Base-by-base conservation (phyloP, 208 protist species). In the Leishmania mexicana region DNA sequence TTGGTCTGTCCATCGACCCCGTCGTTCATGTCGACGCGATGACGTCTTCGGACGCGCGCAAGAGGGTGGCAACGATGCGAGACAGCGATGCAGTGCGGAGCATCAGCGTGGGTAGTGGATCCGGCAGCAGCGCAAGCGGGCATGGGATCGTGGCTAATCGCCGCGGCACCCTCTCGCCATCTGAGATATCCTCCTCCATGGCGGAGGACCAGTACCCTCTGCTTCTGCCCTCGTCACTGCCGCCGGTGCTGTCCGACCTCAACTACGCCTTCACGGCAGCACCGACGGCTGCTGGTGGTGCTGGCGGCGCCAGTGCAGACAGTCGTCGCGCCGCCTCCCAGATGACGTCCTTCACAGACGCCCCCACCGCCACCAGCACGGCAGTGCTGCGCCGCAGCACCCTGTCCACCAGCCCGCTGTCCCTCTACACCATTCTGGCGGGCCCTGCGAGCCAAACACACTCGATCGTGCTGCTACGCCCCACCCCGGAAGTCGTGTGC, bases 211-310 rank as follows among this genome's bases (percentile, higher is more conserved):
- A 81, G 7, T 93, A 83, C 65, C 89, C 92, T 2, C 47, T 90
- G 53, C 88, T 95, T 19, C 81, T 88, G 19, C 88, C 92, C 51
- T 84, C 87, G 17, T 70, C 83, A 13, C 78, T 95, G 1, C 92
- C 92, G 13, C 62, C 88, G 40, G 90, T 95, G n/a, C 42, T 95
- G 2, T 95, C 92, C 3, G 91, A 94, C 65, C 73, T 86, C 28
- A 95, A 95, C 71, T 91, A 92, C 79, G 72, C 79, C 53, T 91
- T 90, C 74, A 85, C 82, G 5, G 81, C 77, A 0, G 76, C 72
- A 19, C 4, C 49, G 64, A 31, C 8, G 40, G 51, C 40, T 42
- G 74, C 57, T 53, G 49, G 2, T 35, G 24, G 58, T 21, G 40
- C 78, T 38, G 42, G 24, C 1, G 31, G 31, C 47, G 77, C 60